phyloP scores from a whole-genome alignment of 768 basidiomycete species.

The Pleurotus ostreatus region DNA sequence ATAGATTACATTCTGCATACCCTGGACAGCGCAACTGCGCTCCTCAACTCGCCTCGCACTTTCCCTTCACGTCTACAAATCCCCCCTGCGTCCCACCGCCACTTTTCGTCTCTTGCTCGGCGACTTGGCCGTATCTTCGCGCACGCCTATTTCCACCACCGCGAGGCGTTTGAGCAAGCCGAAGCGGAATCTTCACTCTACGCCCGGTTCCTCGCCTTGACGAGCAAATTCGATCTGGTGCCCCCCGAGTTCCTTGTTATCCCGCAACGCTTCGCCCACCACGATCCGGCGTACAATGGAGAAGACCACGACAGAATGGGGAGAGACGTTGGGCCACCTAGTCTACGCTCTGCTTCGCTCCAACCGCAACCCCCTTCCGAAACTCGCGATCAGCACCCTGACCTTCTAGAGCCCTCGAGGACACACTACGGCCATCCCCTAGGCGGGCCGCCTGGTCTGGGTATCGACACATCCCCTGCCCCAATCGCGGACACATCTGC shows the following conservation, averaged over 20 bases:
- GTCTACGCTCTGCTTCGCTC: slow-evolving; percentile 37
- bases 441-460: not conserved
- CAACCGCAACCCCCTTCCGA: slow-evolving; percentile 9
- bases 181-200: slow-evolving; percentile 90
- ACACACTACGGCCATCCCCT: not conserved
- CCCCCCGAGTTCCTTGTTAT: slow-evolving; percentile 82
- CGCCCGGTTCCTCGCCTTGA: slow-evolving; percentile 83
- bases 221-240: slow-evolving; percentile 76
- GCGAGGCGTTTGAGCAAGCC: slow-evolving; percentile 85
- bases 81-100: slow-evolving; percentile 74
- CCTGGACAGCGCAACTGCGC: slow-evolving; percentile 87
- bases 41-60: slow-evolving; percentile 84
- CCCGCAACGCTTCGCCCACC: slow-evolving; percentile 33
- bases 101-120: slow-evolving; percentile 86
- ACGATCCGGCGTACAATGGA: slow-evolving; percentile 10
- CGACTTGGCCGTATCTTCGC: slow-evolving; percentile 93
- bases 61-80: slow-evolving; percentile 91
- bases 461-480: slow-evolving; percentile 8
- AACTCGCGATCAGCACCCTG: not conserved
- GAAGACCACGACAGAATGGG: slow-evolving; percentile 13
- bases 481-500: slow-evolving; percentile 4
- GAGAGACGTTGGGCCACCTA: slow-evolving; percentile 29
- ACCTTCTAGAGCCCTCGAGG: not conserved
- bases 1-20: slow-evolving; percentile 96
- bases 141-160: slow-evolving; percentile 94